A percentile compares a stretch with the other conserved stretches of the same genome.
Evolutionary conservation across 208 protist genomes (phyloP).

Genomic region (Crithidia expoeki): DNA sequence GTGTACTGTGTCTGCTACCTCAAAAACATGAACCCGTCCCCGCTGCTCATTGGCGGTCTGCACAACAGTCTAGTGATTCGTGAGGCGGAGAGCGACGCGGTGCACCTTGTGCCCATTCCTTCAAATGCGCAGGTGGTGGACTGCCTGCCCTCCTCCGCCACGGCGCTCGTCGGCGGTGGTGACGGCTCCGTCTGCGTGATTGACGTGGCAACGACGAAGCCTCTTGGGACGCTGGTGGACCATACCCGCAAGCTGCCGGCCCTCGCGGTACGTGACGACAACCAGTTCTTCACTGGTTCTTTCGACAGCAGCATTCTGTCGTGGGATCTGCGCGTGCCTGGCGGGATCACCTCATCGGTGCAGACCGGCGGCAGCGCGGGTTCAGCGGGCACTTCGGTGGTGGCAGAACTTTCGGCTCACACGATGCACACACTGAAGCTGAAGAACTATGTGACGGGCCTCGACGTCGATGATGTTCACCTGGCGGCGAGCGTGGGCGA

Average conservation of each 20-base stretch:
- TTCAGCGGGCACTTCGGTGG: slow-evolving; percentile 2
- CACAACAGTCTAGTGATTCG: slow-evolving; percentile 72
- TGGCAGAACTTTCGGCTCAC: slow-evolving; percentile 34
- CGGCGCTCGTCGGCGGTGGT: slow-evolving; percentile 74
- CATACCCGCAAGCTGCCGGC: slow-evolving; percentile 83
- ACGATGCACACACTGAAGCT: slow-evolving; percentile 77
- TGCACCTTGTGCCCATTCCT: slow-evolving; percentile 53
- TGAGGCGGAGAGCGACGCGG: slow-evolving; percentile 33
- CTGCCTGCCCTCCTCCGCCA: slow-evolving; percentile 44
- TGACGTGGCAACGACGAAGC: slow-evolving; percentile 38
- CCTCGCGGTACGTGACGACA: slow-evolving; percentile 67
- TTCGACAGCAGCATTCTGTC: slow-evolving; percentile 84
- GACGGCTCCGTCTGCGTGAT: slow-evolving; percentile 72
- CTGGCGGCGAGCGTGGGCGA: slow-evolving; percentile 79
- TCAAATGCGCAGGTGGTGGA: slow-evolving; percentile 77
- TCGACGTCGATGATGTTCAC: slow-evolving; percentile 78
- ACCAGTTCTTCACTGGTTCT: slow-evolving; percentile 81
- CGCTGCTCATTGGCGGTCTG: slow-evolving; percentile 78
- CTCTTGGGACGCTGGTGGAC: slow-evolving; percentile 43
- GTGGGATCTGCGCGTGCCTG: slow-evolving; percentile 75
- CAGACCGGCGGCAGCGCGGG: slow-evolving; percentile 11
- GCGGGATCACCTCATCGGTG: slow-evolving; percentile 39
- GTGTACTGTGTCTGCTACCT: slow-evolving; percentile 82
- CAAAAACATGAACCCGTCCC: slow-evolving; percentile 39
- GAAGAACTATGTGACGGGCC: slow-evolving; percentile 83